A percentile compares a stretch with the other conserved stretches of the same genome.
phyloP scores from a whole-genome alignment of 495 filamentous ascomycete genomes.

The Bathelium albidoporum region DNA sequence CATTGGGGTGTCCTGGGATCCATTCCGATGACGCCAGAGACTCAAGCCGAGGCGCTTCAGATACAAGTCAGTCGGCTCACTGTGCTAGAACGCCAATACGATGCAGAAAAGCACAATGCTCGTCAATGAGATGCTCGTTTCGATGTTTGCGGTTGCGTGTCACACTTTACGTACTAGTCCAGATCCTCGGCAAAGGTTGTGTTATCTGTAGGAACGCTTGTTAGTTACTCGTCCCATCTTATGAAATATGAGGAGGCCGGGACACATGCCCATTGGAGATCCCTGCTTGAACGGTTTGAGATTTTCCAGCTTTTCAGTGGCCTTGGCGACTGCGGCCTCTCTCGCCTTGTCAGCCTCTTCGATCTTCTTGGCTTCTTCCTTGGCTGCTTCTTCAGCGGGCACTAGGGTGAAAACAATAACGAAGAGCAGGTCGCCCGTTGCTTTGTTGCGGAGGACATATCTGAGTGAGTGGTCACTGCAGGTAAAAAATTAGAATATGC shows the following conservation, averaged over 20 bases:
- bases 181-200: not conserved
- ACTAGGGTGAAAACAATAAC: constrained; percentile 71
- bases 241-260: not conserved
- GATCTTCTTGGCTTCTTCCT: constrained; percentile 4
- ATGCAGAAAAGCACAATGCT: not conserved
- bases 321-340: not conserved
- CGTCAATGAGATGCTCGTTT: not conserved
- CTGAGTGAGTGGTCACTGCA: constrained; percentile 58
- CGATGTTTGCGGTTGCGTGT: not conserved
- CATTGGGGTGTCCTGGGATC: not conserved
- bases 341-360: not conserved
- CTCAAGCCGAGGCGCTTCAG: not conserved
- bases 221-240: not conserved
- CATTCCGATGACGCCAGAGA: not conserved
- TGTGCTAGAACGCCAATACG: not conserved
- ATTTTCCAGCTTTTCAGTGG: not conserved
- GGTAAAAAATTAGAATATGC: constrained; percentile 19
- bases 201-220: not conserved
- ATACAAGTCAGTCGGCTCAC: not conserved
- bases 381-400: constrained; percentile 39
- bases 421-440: constrained; percentile 59
- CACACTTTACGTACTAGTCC: not conserved
- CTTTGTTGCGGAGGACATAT: constrained; percentile 74
- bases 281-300: no score
- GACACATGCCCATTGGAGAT: no score